Conservation (phyloP, 2,329 filamentous ascomycete species). For the Sclerotinia sclerotiorum region DNA sequence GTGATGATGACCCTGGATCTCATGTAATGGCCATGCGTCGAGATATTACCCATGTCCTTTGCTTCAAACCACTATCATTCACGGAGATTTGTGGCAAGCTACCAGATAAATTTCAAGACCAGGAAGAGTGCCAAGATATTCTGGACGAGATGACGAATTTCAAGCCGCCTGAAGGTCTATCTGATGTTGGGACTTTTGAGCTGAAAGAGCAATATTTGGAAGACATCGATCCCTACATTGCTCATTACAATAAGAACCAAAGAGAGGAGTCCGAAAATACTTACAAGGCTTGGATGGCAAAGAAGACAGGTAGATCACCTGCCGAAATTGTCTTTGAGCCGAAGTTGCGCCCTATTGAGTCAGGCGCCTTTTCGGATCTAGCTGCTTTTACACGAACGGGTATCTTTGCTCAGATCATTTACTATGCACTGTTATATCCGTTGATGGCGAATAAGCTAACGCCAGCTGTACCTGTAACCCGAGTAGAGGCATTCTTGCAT, state of each 20-base stretch:
- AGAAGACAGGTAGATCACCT: conserved; percentile 76
- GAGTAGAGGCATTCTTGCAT: conserved; percentile 88
- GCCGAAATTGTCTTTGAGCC: conserved; percentile 93
- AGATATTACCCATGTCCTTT: conserved; percentile 90
- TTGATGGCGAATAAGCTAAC: conserved; percentile 67
- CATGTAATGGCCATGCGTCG: conserved; percentile 73
- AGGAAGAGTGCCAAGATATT: conserved; percentile 81
- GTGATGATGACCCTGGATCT: conserved; percentile 63
- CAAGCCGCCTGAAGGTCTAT: conserved; percentile 85
- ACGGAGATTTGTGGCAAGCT: conserved; percentile 85
- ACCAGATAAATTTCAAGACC: conserved; percentile 85
- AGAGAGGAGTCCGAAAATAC: conserved; percentile 90
- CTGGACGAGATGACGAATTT: conserved; percentile 86
- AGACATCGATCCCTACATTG: conserved; percentile 90
- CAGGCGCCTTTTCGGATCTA: conserved; percentile 74
- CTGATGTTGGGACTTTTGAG: conserved; percentile 92
- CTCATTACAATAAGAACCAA: conserved; percentile 96
- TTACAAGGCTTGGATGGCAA: conserved; percentile 83
- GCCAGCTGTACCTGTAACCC: conserved; percentile 73
- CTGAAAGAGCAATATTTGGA: conserved; percentile 83
- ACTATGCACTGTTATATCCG: conserved; percentile 82
- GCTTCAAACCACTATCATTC: conserved; percentile 94
- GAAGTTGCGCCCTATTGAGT: conserved; percentile 70
- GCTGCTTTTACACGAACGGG: conserved; percentile 78
- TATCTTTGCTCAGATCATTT: conserved; percentile 86